Evolutionary conservation across 148 eudicot species (phyloP), one percentile per base, ranked within the genome.

Genomic region (Cornus kousa): DNA sequence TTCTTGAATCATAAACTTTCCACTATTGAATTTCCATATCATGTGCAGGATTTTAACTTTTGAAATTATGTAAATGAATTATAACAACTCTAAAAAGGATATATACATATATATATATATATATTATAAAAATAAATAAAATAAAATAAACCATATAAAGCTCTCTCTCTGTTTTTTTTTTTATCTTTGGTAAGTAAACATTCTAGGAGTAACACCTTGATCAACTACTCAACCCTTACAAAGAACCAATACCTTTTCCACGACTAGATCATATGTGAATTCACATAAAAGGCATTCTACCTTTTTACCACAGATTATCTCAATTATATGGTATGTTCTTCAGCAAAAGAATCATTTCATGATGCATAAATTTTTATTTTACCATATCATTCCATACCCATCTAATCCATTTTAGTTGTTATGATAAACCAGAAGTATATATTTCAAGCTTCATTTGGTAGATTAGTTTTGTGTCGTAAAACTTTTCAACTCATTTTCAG

Each of bases 401-500:
- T 2, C 17, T 53, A 53, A 53, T 53, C 19, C 59, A 53, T 12
- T 53, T 62, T 20, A 62, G 66, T 62, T 20, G 22, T 62, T 24
- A 20, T 62, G 66, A 62, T 17, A n/a, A 62, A 62, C 22, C 40
- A 32, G 11, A 71, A 71, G 62, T 65, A 32, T 33, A 5, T 32
- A 35, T 31, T 74, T 64, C 39, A 35, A 35, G 37, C 31, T 68
- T 77, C 82, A 75, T 77, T 74, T 75, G 48, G 16, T 22, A 23
- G 20, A 22, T 77, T 31, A 19, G 39, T 24, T 78, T 72, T 76
- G 16, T 71, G 32, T 32, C 20, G 24, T 68, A n/a, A 72, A 79
- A 74, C 50, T 72, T 68, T 75, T 78, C 39, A 76, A 77, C 77
- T 81, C 68, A 78, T 88, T 85, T 85, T 71, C 95, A 95, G 97